Conservation (phyloP, 129 eudicot genomes). For the Artemisia annua region DNA sequence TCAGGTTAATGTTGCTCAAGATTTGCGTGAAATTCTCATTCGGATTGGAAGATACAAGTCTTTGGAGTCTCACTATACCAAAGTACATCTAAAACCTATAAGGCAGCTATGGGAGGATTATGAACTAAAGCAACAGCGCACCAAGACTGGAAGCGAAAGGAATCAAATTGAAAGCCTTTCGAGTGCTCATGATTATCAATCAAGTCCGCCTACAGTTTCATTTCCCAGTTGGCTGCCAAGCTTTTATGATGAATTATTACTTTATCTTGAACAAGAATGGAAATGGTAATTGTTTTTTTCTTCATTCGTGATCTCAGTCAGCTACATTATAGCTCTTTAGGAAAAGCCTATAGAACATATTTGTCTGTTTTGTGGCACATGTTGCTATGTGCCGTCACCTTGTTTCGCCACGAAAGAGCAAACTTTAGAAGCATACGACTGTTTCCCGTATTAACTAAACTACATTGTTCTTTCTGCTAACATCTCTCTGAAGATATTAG, state of each 20-base stretch:
- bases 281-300: constrained; percentile 66
- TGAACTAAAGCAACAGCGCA: constrained; percentile 64
- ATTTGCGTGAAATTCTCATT: constrained; percentile 83
- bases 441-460: not conserved
- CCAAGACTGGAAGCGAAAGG: constrained; percentile 56
- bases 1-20: constrained; percentile 87
- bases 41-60: constrained; percentile 94
- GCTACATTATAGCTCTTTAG: constrained; percentile 13
- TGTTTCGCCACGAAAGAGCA: not conserved
- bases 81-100: constrained; percentile 81
- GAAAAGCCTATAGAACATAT: constrained; percentile 13
- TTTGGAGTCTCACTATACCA: constrained; percentile 76
- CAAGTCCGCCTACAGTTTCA: constrained; percentile 44
- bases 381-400: constrained; percentile 11
- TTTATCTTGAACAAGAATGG: constrained; percentile 97
- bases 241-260: constrained; percentile 89
- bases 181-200: constrained; percentile 49
- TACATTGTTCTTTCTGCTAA: not conserved
- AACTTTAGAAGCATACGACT: not conserved
- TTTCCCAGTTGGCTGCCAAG: constrained; percentile 88
- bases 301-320: constrained; percentile 17
- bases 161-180: constrained; percentile 56
- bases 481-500: constrained; percentile 16
- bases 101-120: constrained; percentile 91
- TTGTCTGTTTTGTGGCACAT: not conserved